Evolutionary conservation across 2,329 filamentous ascomycete species (phyloP).

Genomic region (Apiospora rasikravindrae): DNA sequence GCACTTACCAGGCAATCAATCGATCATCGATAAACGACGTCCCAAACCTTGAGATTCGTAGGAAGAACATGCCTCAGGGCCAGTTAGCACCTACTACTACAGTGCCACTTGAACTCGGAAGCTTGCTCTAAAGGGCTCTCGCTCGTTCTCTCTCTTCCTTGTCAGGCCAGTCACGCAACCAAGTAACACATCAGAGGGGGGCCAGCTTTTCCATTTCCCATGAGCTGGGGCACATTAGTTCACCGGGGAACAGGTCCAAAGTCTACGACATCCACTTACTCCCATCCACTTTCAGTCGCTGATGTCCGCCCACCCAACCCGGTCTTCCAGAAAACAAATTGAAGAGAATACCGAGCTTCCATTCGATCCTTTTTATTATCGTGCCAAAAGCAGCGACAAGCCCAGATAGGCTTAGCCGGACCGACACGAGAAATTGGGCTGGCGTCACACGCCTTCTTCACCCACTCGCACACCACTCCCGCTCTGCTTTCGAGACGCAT

Average conservation of each 20-base stretch:
- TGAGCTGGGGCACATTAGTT: conserved; percentile 17
- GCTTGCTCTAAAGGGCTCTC: neutral
- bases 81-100: neutral
- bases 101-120: neutral
- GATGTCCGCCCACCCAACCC: conserved; percentile 18
- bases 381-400: conserved; percentile 26
- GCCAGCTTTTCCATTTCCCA: conserved; percentile 7
- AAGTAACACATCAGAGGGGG: conserved; percentile 13
- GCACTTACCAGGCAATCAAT: neutral
- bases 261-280: conserved; percentile 15
- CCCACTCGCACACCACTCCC: conserved; percentile 14
- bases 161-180: conserved; percentile 8
- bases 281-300: conserved; percentile 17
- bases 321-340: conserved; percentile 26
- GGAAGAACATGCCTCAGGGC: neutral
- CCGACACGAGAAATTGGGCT: conserved; percentile 14
- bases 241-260: conserved; percentile 21
- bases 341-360: conserved; percentile 13
- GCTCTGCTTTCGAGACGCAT: conserved; percentile 8
- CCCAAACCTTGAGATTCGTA: conserved; percentile 1
- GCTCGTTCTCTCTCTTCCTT: neutral
- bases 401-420: conserved; percentile 19
- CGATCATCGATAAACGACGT: neutral
- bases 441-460: conserved; percentile 18
- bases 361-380: conserved; percentile 14